Conservation (phyloP, 2,329 filamentous ascomycete genomes). For the Xylaria sp. region DNA sequence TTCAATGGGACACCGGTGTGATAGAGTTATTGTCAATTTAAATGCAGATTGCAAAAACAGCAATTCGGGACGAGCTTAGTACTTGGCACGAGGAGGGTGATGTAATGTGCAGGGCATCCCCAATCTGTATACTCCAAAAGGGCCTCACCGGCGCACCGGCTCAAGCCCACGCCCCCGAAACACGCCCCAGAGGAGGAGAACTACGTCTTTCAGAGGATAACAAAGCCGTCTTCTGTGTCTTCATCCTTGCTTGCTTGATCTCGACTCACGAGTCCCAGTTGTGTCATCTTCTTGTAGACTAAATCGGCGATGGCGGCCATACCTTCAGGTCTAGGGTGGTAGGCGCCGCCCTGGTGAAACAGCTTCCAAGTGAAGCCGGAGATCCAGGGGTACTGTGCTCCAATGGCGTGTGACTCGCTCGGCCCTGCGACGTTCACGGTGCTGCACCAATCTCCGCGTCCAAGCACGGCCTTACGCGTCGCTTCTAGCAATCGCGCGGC, state of each 20-base stretch:
- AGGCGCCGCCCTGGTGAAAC: conserved; percentile 42
- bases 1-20: conserved; percentile 22
- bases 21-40: conserved; percentile 8
- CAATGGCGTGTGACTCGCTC: conserved; percentile 46
- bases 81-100: conserved; percentile 23
- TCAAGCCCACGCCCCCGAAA: conserved; percentile 21
- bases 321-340: conserved; percentile 47
- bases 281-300: conserved; percentile 41
- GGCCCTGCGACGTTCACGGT: conserved; percentile 41
- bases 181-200: conserved; percentile 10
- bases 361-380: conserved; percentile 45
- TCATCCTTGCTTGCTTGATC: conserved; percentile 23
- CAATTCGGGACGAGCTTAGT: conserved; percentile 21
- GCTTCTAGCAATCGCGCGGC: conserved; percentile 41
- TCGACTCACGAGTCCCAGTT: conserved; percentile 39
- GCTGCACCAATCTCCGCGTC: conserved; percentile 45
- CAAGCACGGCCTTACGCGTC: conserved; percentile 40
- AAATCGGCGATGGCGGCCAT: conserved; percentile 47
- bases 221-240: conserved; percentile 29
- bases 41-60: conserved; percentile 1
- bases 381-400: conserved; percentile 47
- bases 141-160: background rate
- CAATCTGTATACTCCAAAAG: conserved; percentile 18
- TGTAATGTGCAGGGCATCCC: conserved; percentile 15
- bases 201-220: conserved; percentile 29